Evolutionary conservation across 2,329 filamentous ascomycete genomes (phyloP).

Genomic region (Xylaria sp.): DNA sequence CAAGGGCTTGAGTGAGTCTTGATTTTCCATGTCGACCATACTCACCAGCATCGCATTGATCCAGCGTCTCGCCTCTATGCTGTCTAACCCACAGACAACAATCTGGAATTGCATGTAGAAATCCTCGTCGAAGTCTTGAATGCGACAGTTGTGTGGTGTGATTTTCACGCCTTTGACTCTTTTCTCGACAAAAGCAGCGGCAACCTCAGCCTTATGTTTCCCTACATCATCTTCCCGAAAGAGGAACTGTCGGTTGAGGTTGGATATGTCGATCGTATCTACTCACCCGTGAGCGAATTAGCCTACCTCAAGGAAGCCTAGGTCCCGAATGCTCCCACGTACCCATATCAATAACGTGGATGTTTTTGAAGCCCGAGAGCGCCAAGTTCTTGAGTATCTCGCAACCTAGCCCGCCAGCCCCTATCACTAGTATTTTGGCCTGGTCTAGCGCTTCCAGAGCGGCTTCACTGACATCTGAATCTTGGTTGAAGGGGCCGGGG

Average conservation of each 20-base stretch:
- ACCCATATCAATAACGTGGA: constrained; percentile 99
- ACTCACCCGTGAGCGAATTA: constrained; percentile 25
- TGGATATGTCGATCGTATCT: constrained; percentile 99
- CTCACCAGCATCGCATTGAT: constrained; percentile 94
- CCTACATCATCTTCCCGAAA: constrained; percentile 94
- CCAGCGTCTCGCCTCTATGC: constrained; percentile 97
- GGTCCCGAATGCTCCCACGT: constrained; percentile 46
- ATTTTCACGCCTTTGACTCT: constrained; percentile 92
- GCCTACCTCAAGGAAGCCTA: background rate
- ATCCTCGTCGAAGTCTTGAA: constrained; percentile 94
- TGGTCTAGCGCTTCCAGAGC: constrained; percentile 69
- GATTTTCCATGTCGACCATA: constrained; percentile 85
- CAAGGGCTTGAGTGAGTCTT: constrained; percentile 89
- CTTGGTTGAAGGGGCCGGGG: constrained; percentile 83
- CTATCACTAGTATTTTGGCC: constrained; percentile 82
- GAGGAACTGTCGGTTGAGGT: constrained; percentile 96
- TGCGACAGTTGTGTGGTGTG: constrained; percentile 91
- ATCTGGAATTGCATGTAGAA: constrained; percentile 98
- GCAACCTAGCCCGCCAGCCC: constrained; percentile 92
- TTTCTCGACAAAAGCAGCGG: constrained; percentile 88
- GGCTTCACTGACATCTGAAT: constrained; percentile 64
- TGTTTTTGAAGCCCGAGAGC: constrained; percentile 93
- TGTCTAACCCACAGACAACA: constrained; percentile 93
- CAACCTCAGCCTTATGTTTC: constrained; percentile 91
- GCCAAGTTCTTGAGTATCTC: constrained; percentile 97